phyloP scores from a whole-genome alignment of 768 basidiomycete genomes.

The Mrakia gelida region DNA sequence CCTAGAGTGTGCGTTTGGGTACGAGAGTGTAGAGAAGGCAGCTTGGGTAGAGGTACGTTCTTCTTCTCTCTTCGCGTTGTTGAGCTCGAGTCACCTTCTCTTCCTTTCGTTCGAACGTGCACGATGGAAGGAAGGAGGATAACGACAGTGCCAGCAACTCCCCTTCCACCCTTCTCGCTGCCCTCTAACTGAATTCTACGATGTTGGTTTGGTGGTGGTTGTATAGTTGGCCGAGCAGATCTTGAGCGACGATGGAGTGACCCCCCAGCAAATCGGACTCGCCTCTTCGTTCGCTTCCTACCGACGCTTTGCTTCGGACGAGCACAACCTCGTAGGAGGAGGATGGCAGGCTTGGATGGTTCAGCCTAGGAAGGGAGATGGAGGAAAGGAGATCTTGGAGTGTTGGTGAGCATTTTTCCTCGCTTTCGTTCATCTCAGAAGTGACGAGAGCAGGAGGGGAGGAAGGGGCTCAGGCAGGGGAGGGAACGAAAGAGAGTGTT shows the following conservation, averaged over 20 bases:
- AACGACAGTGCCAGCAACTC: neutral
- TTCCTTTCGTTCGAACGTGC: neutral
- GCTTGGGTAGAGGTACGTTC: constrained; percentile 3
- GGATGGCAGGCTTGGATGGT: constrained; percentile 19
- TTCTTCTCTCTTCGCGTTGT: neutral
- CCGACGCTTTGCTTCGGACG: constrained; percentile 14
- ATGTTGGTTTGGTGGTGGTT: neutral
- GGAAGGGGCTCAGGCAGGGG: neutral
- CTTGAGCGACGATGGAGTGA: constrained; percentile 1
- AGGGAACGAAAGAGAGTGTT: constrained; percentile 5
- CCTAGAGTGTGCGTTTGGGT: neutral
- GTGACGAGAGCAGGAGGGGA: neutral
- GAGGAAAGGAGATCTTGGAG: constrained; percentile 27
- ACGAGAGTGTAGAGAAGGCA: neutral
- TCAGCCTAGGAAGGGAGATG: constrained; percentile 15
- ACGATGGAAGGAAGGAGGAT: neutral
- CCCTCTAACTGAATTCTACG: neutral
- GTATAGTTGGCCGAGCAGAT: neutral
- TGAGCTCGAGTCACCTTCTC: neutral
- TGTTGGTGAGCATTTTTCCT: constrained; percentile 16
- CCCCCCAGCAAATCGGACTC: constrained; percentile 26
- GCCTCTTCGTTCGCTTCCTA: constrained; percentile 6
- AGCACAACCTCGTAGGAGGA: constrained; percentile 13
- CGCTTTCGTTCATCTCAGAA: neutral
- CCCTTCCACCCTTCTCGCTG: neutral